Percentiles rank a stretch among this genome's conserved stretches.
Evolutionary conservation across 345 rosid genomes (phyloP).

Genomic region (Salix exigua): DNA sequence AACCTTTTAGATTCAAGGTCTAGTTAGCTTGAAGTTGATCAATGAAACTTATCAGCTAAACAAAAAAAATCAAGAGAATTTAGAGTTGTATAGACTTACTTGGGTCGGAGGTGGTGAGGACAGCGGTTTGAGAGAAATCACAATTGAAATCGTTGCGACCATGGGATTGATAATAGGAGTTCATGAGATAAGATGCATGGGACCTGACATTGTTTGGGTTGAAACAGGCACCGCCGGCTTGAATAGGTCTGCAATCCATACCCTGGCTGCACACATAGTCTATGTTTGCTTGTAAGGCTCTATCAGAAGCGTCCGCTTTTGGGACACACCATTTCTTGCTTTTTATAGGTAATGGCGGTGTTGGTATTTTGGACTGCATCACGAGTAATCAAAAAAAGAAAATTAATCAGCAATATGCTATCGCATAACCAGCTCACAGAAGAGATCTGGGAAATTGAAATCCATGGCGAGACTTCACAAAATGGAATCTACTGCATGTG

Average conservation of each 20-base stretch:
- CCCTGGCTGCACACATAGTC: conserved; percentile 67
- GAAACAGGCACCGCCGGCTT: conserved; percentile 67
- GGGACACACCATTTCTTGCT: conserved; percentile 64
- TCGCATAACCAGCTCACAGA: too few relatives aligned
- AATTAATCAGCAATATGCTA: background rate
- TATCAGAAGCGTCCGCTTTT: conserved; percentile 32
- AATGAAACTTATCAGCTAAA: too few relatives aligned
- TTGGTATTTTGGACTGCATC: background rate
- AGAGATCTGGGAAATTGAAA: background rate
- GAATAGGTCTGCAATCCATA: conserved; percentile 62
- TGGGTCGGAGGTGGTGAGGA: conserved; percentile 40
- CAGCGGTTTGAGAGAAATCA: conserved; percentile 47
- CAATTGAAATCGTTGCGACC: conserved; percentile 43
- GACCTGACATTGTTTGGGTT: conserved; percentile 43
- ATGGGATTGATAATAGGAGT: conserved; percentile 49
- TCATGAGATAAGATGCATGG: conserved; percentile 70
- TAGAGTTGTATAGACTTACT: conserved; percentile 31
- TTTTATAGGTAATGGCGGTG: conserved; percentile 2
- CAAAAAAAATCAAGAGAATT: too few relatives aligned
- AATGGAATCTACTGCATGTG: background rate
- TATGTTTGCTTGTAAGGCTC: conserved; percentile 52
- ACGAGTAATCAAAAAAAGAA: background rate
- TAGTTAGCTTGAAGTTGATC: background rate
- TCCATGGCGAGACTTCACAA: too few relatives aligned
- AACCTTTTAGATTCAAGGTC: background rate